Evolutionary conservation across 495 filamentous ascomycete genomes (phyloP).

Genomic region (Hypoxylon rickii): DNA sequence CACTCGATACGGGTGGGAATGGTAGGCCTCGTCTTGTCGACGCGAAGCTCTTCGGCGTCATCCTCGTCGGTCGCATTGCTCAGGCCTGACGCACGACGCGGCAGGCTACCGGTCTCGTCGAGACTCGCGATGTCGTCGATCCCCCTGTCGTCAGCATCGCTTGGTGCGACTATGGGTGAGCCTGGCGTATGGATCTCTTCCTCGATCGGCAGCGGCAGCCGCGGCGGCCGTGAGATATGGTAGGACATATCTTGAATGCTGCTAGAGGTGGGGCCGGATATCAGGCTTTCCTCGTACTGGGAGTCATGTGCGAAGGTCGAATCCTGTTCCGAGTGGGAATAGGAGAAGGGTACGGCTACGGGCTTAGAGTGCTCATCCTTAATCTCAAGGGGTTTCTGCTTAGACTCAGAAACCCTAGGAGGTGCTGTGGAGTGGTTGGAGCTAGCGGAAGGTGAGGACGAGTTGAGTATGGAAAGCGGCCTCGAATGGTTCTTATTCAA

Average conservation of each 20-base stretch:
- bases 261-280: conserved; percentile 42
- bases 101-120: conserved; percentile 51
- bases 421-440: conserved; percentile 30
- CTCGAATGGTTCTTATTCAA: conserved; percentile 46
- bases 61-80: conserved; percentile 83
- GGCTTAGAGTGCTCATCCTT: conserved; percentile 52
- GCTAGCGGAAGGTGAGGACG: conserved; percentile 40
- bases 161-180: conserved; percentile 77
- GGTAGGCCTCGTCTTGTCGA: conserved; percentile 63
- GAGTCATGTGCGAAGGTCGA: conserved; percentile 43
- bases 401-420: conserved; percentile 31
- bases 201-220: conserved; percentile 88
- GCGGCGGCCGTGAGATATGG: conserved; percentile 72
- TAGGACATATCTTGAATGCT: conserved; percentile 61
- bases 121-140: conserved; percentile 53
- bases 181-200: conserved; percentile 84
- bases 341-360: conserved; percentile 58
- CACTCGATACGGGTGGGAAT: conserved; percentile 86
- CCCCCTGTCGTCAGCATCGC: conserved; percentile 58
- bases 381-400: conserved; percentile 44
- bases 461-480: conserved; percentile 46
- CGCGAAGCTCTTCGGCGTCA: conserved; percentile 70
- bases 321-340: conserved; percentile 42
- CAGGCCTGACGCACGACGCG: conserved; percentile 61
- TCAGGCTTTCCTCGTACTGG: conserved; percentile 42